Evolutionary conservation across 768 basidiomycete species (phyloP).

Genomic region (Agaricus bisporus): DNA sequence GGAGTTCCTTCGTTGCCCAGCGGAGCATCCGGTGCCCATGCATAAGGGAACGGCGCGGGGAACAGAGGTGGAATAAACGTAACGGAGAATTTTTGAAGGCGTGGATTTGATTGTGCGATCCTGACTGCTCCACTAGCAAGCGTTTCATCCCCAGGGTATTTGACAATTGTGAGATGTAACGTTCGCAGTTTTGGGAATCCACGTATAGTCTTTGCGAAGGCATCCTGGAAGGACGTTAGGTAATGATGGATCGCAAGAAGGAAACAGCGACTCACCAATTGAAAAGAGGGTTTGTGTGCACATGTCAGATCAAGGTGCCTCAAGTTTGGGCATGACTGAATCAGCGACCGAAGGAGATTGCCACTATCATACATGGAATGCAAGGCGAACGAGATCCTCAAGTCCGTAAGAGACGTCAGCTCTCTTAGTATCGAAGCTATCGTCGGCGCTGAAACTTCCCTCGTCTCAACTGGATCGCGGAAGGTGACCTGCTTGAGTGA

Average conservation of each 20-base stretch:
- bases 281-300: slow-evolving; percentile 65
- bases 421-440: slow-evolving; percentile 55
- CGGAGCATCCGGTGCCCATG: not conserved
- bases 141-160: slow-evolving; percentile 57
- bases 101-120: slow-evolving; percentile 62
- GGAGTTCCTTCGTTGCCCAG: not conserved
- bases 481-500: slow-evolving; percentile 53
- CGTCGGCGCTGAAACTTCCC: slow-evolving; percentile 59
- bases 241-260: not conserved
- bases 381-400: slow-evolving; percentile 62
- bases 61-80: slow-evolving; percentile 54
- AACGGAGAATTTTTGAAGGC: slow-evolving; percentile 56
- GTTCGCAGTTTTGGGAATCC: slow-evolving; percentile 58
- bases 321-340: slow-evolving; percentile 59
- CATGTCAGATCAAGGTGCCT: slow-evolving; percentile 61
- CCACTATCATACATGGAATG: slow-evolving; percentile 73
- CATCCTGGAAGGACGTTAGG: slow-evolving; percentile 32
- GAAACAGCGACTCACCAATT: slow-evolving; percentile 43
- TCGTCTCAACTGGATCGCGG: slow-evolving; percentile 59
- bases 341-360: slow-evolving; percentile 60
- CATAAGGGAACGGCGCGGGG: slow-evolving; percentile 42
- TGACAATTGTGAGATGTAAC: slow-evolving; percentile 59
- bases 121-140: slow-evolving; percentile 53
- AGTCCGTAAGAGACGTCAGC: slow-evolving; percentile 46
- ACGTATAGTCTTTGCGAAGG: slow-evolving; percentile 57